Evolutionary conservation across 257 asterid species (phyloP).

Genomic region (Cynanchum wilfordii): DNA sequence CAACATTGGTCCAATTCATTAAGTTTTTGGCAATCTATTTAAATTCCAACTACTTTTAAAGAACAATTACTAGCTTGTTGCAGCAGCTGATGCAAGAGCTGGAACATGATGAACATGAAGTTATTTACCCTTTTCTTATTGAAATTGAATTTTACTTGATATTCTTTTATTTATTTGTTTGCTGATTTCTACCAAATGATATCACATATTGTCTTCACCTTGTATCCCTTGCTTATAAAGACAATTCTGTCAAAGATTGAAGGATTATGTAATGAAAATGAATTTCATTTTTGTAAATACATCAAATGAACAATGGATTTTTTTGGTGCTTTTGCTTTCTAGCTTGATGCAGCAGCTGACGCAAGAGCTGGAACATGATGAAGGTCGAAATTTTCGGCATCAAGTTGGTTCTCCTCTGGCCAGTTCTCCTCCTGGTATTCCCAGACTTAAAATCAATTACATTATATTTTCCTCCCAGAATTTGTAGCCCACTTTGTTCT

Average conservation of each 20-base stretch:
- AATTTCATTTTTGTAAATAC: neutral
- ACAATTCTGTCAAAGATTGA: neutral
- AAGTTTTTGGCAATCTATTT: no score
- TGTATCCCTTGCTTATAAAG: neutral
- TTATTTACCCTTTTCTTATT: neutral
- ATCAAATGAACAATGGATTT: neutral
- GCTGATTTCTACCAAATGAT: neutral
- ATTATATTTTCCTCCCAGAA: neutral
- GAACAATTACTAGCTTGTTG: neutral
- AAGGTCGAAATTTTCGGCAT: constrained; percentile 50
- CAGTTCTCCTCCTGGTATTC: constrained; percentile 87
- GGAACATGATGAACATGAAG: neutral
- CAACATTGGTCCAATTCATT: neutral
- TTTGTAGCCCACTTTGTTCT: neutral
- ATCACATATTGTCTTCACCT: neutral
- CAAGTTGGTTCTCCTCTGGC: constrained; percentile 79
- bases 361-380: constrained; percentile 88
- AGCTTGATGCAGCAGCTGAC: constrained; percentile 84
- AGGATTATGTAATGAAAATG: neutral
- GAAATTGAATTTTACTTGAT: neutral
- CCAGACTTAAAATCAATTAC: neutral
- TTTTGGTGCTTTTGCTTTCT: constrained; percentile 17
- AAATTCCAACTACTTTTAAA: neutral
- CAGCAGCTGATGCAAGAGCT: no score
- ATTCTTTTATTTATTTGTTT: neutral